A percentile compares a stretch with the other conserved stretches of the same genome.
phyloP scores from a whole-genome alignment of 2,329 filamentous ascomycete species.

The Aspergillus terreus region DNA sequence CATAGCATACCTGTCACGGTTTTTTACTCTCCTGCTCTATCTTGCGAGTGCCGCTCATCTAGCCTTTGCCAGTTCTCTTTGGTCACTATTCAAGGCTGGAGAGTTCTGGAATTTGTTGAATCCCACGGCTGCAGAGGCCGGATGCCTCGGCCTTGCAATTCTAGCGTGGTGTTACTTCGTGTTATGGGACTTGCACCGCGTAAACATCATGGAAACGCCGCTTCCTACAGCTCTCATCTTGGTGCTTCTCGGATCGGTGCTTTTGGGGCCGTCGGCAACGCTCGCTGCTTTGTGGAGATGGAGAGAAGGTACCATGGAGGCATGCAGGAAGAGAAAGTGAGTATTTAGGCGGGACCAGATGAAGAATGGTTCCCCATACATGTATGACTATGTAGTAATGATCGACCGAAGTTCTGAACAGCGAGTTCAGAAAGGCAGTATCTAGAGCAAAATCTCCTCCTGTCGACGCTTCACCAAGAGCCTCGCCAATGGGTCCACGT shows the following conservation, averaged over 20 bases:
- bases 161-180: constrained; percentile 9
- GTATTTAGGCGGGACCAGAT: neutral
- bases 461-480: neutral
- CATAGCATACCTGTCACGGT: constrained; percentile 3
- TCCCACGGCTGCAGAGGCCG: neutral
- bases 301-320: neutral
- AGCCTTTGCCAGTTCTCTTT: neutral
- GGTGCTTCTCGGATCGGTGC: neutral
- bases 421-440: neutral
- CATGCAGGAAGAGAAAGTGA: neutral
- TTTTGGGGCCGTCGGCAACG: neutral
- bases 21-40: constrained; percentile 1
- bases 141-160: neutral
- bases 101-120: neutral
- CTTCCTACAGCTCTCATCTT: neutral
- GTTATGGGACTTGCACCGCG: constrained; percentile 11
- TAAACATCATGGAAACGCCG: neutral
- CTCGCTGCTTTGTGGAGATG: neutral
- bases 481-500: neutral
- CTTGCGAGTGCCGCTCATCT: neutral
- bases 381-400: neutral
- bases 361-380: neutral
- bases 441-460: neutral
- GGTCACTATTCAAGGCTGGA: neutral
- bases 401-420: neutral